Percentiles rank a stretch among this genome's conserved stretches.
These are phyloP conservation scores for Trichoderma arundinaceum DNA, from an alignment of 2,329 filamentous ascomycete species.

Conservation along the genomic window DNA sequence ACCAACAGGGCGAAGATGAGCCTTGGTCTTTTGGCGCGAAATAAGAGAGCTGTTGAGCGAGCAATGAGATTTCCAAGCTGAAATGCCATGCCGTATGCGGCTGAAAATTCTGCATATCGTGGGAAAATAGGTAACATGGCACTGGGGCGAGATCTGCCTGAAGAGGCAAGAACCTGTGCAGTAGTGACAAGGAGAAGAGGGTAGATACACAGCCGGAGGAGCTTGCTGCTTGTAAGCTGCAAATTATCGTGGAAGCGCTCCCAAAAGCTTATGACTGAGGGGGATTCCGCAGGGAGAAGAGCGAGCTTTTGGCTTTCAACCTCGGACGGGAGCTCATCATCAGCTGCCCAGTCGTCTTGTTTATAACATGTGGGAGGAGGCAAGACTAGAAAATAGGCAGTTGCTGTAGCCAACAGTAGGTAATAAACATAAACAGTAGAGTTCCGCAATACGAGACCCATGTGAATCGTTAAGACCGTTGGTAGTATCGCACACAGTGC, in stretches of 20 bases:
- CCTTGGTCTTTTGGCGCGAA: background rate
- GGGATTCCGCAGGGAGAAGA: background rate
- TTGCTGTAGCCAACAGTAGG: background rate
- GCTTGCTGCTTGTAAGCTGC: conserved; percentile 1
- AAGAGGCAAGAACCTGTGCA: background rate
- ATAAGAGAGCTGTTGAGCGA: conserved; percentile 6
- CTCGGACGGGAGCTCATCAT: background rate
- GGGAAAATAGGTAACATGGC: background rate
- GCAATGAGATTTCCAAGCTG: conserved; percentile 1
- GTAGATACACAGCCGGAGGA: conserved; percentile 12
- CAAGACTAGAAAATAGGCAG: conserved; percentile 4
- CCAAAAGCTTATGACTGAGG: background rate
- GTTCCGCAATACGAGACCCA: background rate
- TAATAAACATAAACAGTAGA: conserved; percentile 5
- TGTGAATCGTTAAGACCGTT: background rate
- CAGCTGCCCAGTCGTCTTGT: background rate
- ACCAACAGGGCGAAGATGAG: conserved; percentile 12
- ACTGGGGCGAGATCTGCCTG: conserved; percentile 6
- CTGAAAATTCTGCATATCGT: conserved; percentile 8
- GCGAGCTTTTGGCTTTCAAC: background rate
- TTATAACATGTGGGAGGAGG: background rate
- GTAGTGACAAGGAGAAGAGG: conserved; percentile 19
- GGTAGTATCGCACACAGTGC: conserved; percentile 29
- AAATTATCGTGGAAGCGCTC: background rate
- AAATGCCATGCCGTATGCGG: background rate